Conservation (phyloP, 352 stramenopile species). For the Globisporangium cystogenes region DNA sequence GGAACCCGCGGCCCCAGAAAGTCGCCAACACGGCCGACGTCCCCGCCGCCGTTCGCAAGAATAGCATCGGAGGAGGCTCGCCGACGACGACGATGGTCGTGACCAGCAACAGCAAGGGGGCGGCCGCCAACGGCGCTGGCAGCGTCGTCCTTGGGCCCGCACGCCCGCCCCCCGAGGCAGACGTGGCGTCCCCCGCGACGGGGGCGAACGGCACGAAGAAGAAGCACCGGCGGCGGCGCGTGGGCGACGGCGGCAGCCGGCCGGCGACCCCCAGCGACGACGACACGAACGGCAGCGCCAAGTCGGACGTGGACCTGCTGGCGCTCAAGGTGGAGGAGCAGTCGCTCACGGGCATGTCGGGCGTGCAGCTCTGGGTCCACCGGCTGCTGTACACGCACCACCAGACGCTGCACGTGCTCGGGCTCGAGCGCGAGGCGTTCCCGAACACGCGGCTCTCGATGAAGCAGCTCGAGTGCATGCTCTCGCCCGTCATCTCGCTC, state of each 20-base stretch:
- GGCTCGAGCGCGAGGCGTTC: slow-evolving; percentile 42
- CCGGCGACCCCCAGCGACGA: slow-evolving; percentile 7
- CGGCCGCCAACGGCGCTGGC: background rate
- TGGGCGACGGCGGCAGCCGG: slow-evolving; percentile 9
- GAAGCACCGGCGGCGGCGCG: slow-evolving; percentile 6
- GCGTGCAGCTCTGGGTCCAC: slow-evolving; percentile 66
- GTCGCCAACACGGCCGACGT: slow-evolving; percentile 12
- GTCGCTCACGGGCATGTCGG: slow-evolving; percentile 47
- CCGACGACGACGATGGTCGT: background rate
- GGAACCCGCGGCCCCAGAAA: slow-evolving; percentile 29
- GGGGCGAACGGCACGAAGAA: background rate
- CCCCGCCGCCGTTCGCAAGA: background rate
- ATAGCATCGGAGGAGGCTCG: background rate
- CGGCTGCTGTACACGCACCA: slow-evolving; percentile 61
- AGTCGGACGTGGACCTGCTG: slow-evolving; percentile 16
- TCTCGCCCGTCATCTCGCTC: slow-evolving; percentile 51
- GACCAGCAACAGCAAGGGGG: background rate
- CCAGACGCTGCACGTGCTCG: slow-evolving; percentile 43
- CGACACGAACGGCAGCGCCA: slow-evolving; percentile 1
- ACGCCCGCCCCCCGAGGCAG: background rate
- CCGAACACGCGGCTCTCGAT: slow-evolving; percentile 67
- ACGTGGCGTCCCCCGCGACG: slow-evolving; percentile 5
- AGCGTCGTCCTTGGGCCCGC: background rate
- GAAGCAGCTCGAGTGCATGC: slow-evolving; percentile 64
- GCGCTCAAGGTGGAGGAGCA: slow-evolving; percentile 35